A percentile compares a stretch with the other conserved stretches of the same genome.
Evolutionary conservation across 805 yeast species (phyloP).

Genomic region (Kodamaea laetipori): DNA sequence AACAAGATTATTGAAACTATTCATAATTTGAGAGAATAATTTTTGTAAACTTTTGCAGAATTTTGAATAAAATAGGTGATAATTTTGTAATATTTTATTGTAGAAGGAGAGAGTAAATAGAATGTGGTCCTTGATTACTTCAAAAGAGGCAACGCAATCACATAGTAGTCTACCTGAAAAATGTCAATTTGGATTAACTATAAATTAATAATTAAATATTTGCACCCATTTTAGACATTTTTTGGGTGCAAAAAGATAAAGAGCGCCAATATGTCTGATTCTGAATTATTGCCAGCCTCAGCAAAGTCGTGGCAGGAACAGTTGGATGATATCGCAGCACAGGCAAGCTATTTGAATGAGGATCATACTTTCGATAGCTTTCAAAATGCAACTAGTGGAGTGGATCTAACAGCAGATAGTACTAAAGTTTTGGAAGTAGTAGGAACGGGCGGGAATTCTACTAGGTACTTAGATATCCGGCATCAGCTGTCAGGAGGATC

Average conservation of each 20-base stretch:
- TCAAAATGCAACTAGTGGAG: neutral
- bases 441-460: no score
- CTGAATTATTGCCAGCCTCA: neutral
- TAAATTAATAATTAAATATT: no score
- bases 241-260: slow-evolving; percentile 5
- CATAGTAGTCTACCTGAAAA: no score
- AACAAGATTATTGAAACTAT: neutral
- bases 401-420: no score
- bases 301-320: slow-evolving; percentile 12
- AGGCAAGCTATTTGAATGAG: slow-evolving; percentile 25
- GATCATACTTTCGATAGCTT: slow-evolving; percentile 1
- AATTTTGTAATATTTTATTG: no score
- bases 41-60: neutral
- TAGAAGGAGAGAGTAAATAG: no score
- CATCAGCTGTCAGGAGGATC: no score
- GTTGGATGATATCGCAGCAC: slow-evolving; percentile 27
- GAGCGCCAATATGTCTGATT: slow-evolving; percentile 1
- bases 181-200: no score
- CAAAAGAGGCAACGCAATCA: no score
- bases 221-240: no score
- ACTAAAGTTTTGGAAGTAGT: slow-evolving; percentile 3
- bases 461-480: no score
- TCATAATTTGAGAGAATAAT: slow-evolving; percentile 6
- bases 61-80: neutral
- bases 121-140: no score